Evolutionary conservation across 202 grass and related monocot genomes (phyloP).

Genomic region (Elaeis oleifera): DNA sequence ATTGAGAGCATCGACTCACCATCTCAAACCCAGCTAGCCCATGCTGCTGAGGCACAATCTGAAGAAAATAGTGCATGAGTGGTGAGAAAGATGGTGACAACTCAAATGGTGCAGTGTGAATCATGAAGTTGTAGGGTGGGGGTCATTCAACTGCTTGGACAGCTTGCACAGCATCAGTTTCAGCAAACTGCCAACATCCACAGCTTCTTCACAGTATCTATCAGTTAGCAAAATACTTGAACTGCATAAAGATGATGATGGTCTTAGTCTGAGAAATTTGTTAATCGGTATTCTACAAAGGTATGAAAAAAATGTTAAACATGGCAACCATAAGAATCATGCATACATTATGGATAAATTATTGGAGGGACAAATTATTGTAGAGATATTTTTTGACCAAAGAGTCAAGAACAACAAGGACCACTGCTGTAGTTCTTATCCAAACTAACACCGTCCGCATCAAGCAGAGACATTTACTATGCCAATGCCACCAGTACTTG

Average conservation of each 20-base stretch:
- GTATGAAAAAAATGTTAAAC: too few species aligned
- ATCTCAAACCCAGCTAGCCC: constrained; percentile 67
- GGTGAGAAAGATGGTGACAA: constrained; percentile 30
- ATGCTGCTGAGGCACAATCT: constrained; percentile 70
- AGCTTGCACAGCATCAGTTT: constrained; percentile 68
- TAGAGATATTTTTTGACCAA: too few species aligned
- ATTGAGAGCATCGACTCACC: constrained; percentile 59
- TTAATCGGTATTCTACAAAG: too few species aligned
- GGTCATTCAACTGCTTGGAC: constrained; percentile 72
- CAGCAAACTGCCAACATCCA: constrained; percentile 65
- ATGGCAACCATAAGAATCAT: too few species aligned
- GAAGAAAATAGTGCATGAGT: constrained; percentile 82
- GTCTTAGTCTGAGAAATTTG: too few species aligned
- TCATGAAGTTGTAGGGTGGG: constrained; percentile 81
- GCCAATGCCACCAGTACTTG: too few species aligned
- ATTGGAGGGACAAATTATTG: too few species aligned
- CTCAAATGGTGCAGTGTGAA: constrained; percentile 54
- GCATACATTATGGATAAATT: too few species aligned
- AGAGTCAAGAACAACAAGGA: too few species aligned
- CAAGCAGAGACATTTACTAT: too few species aligned
- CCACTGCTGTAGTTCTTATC: too few species aligned
- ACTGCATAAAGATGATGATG: neutral
- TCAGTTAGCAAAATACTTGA: neutral
- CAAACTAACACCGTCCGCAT: too few species aligned
- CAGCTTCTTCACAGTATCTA: constrained; percentile 36